Conservation (phyloP, 257 asterid species). For the Plectranthus barbatus region DNA sequence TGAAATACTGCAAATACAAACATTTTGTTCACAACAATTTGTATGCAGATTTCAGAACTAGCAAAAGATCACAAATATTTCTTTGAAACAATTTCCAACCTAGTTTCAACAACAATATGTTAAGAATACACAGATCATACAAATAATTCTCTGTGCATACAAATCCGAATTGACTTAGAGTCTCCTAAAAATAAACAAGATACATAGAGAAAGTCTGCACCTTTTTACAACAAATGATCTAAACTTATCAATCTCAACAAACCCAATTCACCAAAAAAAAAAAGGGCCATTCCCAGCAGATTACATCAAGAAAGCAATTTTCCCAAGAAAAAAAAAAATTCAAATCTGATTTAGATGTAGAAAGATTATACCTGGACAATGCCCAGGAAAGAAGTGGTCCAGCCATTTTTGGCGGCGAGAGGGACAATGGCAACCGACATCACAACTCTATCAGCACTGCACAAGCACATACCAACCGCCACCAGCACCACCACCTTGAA, state of each 20-base stretch:
- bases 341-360: too few species aligned
- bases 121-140: background rate
- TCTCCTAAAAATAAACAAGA: too few species aligned
- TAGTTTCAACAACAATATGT: background rate
- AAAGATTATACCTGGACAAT: constrained; percentile 62
- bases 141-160: background rate
- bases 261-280: too few species aligned
- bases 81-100: background rate
- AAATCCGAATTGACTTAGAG: too few species aligned
- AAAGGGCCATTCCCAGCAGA: too few species aligned
- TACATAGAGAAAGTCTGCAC: background rate
- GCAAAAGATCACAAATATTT: too few species aligned
- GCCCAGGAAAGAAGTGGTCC: constrained; percentile 83
- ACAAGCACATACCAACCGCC: constrained; percentile 84
- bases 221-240: background rate
- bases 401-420: constrained; percentile 75
- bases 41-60: background rate
- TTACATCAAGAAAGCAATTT: background rate
- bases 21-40: background rate
- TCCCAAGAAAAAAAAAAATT: too few species aligned
- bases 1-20: background rate
- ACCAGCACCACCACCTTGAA: constrained; percentile 76
- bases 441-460: constrained; percentile 92
- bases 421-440: constrained; percentile 98
- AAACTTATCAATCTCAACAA: too few species aligned